Conservation (phyloP, 768 basidiomycete species). For the Nidularia pulvinata region DNA sequence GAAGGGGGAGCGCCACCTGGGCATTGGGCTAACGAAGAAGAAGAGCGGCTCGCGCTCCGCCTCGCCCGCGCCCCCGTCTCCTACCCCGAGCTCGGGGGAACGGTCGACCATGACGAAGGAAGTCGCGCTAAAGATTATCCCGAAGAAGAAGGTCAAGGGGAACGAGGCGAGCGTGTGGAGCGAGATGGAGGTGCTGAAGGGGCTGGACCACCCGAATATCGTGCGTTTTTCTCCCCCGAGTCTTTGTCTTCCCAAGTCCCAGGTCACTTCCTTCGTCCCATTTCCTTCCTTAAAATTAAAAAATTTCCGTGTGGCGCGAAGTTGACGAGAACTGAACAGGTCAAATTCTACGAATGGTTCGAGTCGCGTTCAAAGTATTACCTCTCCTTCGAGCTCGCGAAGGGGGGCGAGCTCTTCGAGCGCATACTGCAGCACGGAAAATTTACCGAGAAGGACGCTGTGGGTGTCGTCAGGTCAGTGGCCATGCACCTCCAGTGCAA, state of each 20-base stretch:
- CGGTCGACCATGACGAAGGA: conserved; percentile 69
- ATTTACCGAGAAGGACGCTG: conserved; percentile 93
- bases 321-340: conserved; percentile 37
- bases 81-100: conserved; percentile 11
- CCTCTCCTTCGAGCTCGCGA: conserved; percentile 92
- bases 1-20: conserved; percentile 7
- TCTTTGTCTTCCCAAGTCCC: no score
- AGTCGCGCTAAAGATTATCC: conserved; percentile 88
- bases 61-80: conserved; percentile 18
- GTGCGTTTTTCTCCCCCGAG: conserved; percentile 56
- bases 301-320: no score
- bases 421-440: conserved; percentile 83
- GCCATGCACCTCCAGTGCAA: background rate
- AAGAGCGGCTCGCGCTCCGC: conserved; percentile 13
- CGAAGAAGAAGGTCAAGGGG: conserved; percentile 95
- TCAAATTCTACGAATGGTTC: conserved; percentile 97
- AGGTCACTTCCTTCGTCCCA: no score
- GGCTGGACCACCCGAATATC: conserved; percentile 89
- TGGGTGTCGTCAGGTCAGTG: conserved; percentile 69
- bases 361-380: conserved; percentile 95
- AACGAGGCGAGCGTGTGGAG: conserved; percentile 88
- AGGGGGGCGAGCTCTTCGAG: conserved; percentile 94
- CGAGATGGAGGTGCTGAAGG: conserved; percentile 93
- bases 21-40: conserved; percentile 5
- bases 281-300: no score